Conservation (phyloP, 306 rosid genomes). For the Lablab purpureus region DNA sequence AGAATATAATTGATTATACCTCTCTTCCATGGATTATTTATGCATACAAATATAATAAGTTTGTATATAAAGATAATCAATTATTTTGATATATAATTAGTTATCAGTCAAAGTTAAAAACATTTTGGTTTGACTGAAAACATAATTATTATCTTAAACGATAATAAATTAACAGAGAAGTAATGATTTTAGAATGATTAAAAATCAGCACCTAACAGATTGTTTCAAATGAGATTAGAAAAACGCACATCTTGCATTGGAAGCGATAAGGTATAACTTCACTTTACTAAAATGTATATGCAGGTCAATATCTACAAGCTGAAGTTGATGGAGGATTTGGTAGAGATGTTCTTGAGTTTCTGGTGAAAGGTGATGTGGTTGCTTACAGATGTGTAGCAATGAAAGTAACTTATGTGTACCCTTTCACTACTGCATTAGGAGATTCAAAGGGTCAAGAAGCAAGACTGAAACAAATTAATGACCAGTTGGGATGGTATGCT, state of each 20-base stretch:
- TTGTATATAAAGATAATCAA: no score
- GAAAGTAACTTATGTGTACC: conserved; percentile 85
- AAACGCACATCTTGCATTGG: not conserved
- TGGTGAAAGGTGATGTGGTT: conserved; percentile 88
- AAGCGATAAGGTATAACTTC: conserved; percentile 18
- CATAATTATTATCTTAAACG: no score
- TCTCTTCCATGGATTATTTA: no score
- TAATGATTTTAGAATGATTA: no score
- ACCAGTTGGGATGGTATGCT: conserved; percentile 86
- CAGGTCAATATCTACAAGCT: conserved; percentile 85
- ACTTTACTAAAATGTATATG: conserved; percentile 31
- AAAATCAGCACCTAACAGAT: no score
- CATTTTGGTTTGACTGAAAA: no score
- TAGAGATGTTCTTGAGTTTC: conserved; percentile 81
- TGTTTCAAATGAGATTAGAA: not conserved
- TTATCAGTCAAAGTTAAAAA: no score
- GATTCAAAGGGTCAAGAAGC: conserved; percentile 95
- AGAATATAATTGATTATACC: no score
- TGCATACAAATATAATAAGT: no score
- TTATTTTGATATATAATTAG: no score
- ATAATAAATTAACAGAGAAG: no score
- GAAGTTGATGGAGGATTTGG: conserved; percentile 93
- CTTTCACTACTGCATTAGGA: conserved; percentile 92
- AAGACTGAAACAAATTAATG: conserved; percentile 73
- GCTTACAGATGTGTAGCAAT: conserved; percentile 79